phyloP scores from a whole-genome alignment of 2,329 filamentous ascomycete species.

The Nothomitra cinnamomea region DNA sequence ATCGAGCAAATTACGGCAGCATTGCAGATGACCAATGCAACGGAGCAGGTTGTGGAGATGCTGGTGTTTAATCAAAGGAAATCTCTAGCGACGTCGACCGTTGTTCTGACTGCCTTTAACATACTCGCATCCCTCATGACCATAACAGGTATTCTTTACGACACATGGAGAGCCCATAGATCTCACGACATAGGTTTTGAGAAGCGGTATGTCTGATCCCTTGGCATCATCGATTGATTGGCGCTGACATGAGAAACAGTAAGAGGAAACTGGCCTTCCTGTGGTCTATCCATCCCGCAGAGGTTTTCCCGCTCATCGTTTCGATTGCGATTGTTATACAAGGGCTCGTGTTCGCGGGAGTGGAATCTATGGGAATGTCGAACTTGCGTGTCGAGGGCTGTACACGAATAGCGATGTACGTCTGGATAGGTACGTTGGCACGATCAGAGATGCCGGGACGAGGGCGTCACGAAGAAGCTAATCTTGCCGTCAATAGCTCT shows the following conservation, averaged over 20 bases:
- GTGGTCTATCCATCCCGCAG: conserved; percentile 19
- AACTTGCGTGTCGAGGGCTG: conserved; percentile 35
- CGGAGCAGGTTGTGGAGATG: not conserved
- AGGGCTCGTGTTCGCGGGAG: conserved; percentile 37
- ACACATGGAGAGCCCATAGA: conserved; percentile 24
- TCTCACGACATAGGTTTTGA: not conserved
- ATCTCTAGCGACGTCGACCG: conserved; percentile 30
- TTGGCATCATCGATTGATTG: conserved; percentile 19
- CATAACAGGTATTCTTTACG: conserved; percentile 38
- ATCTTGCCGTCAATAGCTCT: conserved; percentile 30
- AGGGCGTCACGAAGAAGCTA: not conserved
- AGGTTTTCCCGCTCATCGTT: conserved; percentile 35
- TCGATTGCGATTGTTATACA: conserved; percentile 41
- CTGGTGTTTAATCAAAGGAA: not conserved
- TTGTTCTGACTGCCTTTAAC: conserved; percentile 45
- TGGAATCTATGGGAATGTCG: conserved; percentile 38
- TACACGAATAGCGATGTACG: conserved; percentile 35
- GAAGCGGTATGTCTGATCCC: conserved; percentile 8
- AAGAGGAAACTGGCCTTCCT: conserved; percentile 20
- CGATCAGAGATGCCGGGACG: not conserved
- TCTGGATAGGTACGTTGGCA: conserved; percentile 37
- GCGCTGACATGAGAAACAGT: conserved; percentile 28
- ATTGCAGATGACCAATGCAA: not conserved
- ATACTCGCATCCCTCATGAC: conserved; percentile 39
- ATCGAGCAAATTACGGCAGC: not conserved